Evolutionary conservation across 1,139 yeast species (phyloP), one percentile per base, ranked within the genome.

Genomic region (Saccharomyces pastorianus): DNA sequence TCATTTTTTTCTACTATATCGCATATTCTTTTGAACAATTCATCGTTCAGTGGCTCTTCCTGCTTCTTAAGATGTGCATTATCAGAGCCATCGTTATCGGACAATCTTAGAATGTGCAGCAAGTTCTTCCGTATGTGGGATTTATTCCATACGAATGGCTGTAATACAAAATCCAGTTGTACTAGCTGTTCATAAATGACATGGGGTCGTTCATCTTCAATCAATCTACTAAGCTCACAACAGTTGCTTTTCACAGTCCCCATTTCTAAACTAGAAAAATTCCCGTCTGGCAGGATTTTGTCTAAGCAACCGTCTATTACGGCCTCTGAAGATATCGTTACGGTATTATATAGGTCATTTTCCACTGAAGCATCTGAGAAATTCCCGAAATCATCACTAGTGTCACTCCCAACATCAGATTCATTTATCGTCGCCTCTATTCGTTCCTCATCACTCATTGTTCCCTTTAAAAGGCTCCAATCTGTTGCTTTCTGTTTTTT

Each of bases 361-460:
- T 62, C 67, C 53, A 61, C 52, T 6, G 68, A 64, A 1, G 68
- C 69, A 56, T 65, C 69, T n/a, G 68, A 65, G 49, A 66, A 67
- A 48, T 61, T 65, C 25, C 70, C 71, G 55, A 66, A 67, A 54
- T 65, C 70, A 32, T 66, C 64, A 38, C 44, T 38, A 17, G 44
- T 9, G 48, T 58, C 64, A 47, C 62, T 60, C 17, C 55, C 62
- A 51, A 53, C 56, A 1, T 50, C 52, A n/a, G 38, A 41, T 11
- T 34, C 28, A 27, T 13, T 48, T n/a, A 38, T 31, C 6, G n/a
- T 34, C 20, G 20, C 14, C 4, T 23, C 25, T 26, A 8, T 14
- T 14, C n/a, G 29, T 11, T 51, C 48, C 9, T 8, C 29, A 34
- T 47, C 38, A 34, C 28, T 42, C 47, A 52, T 28, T 20, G 13